Evolutionary conservation across 2,329 filamentous ascomycete species (phyloP), one percentile per base, ranked within the genome.

Genomic region (Chalaropsis thielavioides): DNA sequence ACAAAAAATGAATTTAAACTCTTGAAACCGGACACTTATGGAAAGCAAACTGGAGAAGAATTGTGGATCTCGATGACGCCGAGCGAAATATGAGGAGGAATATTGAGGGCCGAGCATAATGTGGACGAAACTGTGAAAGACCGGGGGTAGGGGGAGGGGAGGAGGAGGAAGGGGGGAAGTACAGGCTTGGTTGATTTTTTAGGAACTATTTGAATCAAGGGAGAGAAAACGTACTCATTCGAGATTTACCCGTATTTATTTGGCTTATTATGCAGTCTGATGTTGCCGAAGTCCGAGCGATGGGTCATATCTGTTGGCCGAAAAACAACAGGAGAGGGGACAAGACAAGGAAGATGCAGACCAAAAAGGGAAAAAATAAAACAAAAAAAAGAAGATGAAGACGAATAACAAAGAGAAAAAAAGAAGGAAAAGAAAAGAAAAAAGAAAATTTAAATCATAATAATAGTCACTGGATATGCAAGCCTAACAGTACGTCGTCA

Each of bases 21-120:
- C 54, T 38, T 58, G 54, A 58, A 58, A 58, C 54, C 54, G 24
- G 27, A 31, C 11, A 31, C 17, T 0, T 17, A 24, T 51, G 46
- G 17, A 22, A 15, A 19, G 44, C 10, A 62, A 62, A 6, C 13
- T 6, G 31, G 49, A 22, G 43, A 62, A 38, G 19, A 35, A 62
- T 2, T 58, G 17, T 38, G 27, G 54, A n/a, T 7, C 54, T 22
- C 43, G 44, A 62, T 35, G 44, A 46, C 43, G 44, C 43, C 19
- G 61, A 62, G 61, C 61, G 61, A 62, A n/a, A 62, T 62, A 62
- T 62, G 61, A 62, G 61, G 61, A 62, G 41, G 41, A 51, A 46
- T 46, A 44, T 46, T 62, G 31, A 38, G 43, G 61, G 51, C 61
- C 61, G 61, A 62, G 61, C 41, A n/a, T 49, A 35, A 62, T 62